phyloP scores from a whole-genome alignment of 2,329 filamentous ascomycete genomes.

The Trichoderma lentiforme region DNA sequence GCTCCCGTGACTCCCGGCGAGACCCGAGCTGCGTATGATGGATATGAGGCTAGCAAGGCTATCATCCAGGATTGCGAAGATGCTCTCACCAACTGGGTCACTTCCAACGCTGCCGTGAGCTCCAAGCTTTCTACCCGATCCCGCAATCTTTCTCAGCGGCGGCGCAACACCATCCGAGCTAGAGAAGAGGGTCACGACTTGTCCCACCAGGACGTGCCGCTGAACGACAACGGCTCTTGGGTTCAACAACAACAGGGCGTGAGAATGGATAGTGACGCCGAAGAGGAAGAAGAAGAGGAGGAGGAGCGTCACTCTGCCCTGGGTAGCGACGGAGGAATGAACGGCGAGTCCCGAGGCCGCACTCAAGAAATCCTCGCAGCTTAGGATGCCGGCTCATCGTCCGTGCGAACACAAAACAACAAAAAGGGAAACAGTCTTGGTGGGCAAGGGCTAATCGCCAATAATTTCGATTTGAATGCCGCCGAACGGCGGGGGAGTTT shows the following conservation, averaged over 20 bases:
- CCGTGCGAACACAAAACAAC: constrained; percentile 8
- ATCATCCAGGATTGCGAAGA: constrained; percentile 99
- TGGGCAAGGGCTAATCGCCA: constrained; percentile 10
- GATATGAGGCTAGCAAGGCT: constrained; percentile 96
- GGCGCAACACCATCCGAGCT: constrained; percentile 66
- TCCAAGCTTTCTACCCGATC: constrained; percentile 84
- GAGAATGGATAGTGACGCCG: constrained; percentile 63
- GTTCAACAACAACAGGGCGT: constrained; percentile 64
- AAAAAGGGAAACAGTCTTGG: constrained; percentile 7
- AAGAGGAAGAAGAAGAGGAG: constrained; percentile 55
- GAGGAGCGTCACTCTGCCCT: constrained; percentile 47
- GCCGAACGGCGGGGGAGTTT: constrained; percentile 29
- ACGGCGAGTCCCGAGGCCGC: constrained; percentile 56
- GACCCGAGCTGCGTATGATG: constrained; percentile 92
- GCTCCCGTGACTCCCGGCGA: constrained; percentile 96
- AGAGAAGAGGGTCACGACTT: constrained; percentile 74
- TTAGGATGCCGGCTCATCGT: neutral
- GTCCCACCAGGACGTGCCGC: constrained; percentile 73
- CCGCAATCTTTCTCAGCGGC: constrained; percentile 81
- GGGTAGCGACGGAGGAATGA: constrained; percentile 51
- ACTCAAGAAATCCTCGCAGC: constrained; percentile 47
- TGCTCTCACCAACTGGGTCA: constrained; percentile 94
- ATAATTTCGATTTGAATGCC: constrained; percentile 19
- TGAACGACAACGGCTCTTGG: constrained; percentile 82
- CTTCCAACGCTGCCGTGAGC: constrained; percentile 81